phyloP scores from a whole-genome alignment of 2,329 filamentous ascomycete genomes.

The Endoconidiophora polonica region DNA sequence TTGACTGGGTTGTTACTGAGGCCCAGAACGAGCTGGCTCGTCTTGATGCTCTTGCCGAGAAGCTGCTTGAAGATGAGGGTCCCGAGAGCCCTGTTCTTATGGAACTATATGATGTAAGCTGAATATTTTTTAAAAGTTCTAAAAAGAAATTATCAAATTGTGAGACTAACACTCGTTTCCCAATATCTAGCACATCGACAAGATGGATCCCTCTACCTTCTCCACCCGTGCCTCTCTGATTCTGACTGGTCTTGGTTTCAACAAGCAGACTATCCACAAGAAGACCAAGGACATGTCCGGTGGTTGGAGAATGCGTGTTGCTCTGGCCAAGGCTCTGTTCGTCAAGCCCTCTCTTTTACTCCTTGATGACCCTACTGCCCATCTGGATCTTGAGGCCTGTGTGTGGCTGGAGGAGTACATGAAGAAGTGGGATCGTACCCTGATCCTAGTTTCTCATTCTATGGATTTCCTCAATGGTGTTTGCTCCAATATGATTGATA shows the following conservation, averaged over 20 bases:
- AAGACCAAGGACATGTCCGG: constrained; percentile 99
- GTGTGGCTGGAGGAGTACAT: constrained; percentile 99
- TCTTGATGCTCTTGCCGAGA: constrained; percentile 76
- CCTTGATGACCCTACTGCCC: constrained; percentile 94
- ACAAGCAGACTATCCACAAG: constrained; percentile 95
- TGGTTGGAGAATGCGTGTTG: constrained; percentile 99
- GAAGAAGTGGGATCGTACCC: constrained; percentile 97
- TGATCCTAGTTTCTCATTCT: constrained; percentile 92
- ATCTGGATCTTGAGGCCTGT: constrained; percentile 97
- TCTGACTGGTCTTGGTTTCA: constrained; percentile 96
- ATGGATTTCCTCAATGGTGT: constrained; percentile 99
- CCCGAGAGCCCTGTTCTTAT: constrained; percentile 81
- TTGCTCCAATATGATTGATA: constrained; percentile 96
- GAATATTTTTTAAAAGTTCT: constrained; percentile 2
- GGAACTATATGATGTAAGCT: constrained; percentile 82
- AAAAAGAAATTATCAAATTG: not conserved
- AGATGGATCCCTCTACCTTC: constrained; percentile 97
- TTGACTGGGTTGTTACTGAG: constrained; percentile 95
- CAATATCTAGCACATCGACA: constrained; percentile 70
- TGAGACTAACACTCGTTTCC: constrained; percentile 15
- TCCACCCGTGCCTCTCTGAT: constrained; percentile 90
- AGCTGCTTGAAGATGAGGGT: constrained; percentile 78
- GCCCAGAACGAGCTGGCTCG: constrained; percentile 84
- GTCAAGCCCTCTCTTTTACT: constrained; percentile 92
- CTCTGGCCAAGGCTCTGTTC: constrained; percentile 91